Evolutionary conservation across 331 rosid species (phyloP).

Genomic region (Quercus tomentella): DNA sequence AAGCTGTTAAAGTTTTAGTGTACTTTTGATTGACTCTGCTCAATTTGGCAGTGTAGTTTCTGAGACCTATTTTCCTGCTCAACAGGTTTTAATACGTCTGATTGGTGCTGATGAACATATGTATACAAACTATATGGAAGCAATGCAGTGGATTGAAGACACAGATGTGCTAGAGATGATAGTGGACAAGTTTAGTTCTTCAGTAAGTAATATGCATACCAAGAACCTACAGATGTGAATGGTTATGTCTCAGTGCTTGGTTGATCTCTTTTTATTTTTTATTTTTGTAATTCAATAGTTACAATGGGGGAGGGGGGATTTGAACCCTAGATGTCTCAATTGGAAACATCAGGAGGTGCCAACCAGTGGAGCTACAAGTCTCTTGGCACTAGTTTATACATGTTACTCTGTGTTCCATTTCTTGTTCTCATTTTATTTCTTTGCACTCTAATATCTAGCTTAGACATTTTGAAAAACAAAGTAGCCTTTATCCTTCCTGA

Average conservation of each 20-base stretch:
- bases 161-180: conserved; percentile 93
- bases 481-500: background rate
- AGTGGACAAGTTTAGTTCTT: conserved; percentile 89
- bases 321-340: too few species aligned
- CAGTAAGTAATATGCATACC: conserved; percentile 55
- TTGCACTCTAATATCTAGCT: background rate
- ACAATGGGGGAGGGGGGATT: too few species aligned
- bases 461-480: background rate
- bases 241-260: background rate
- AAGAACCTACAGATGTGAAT: background rate
- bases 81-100: conserved; percentile 88
- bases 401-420: background rate
- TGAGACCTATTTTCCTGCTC: conserved; percentile 1
- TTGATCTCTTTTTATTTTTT: background rate
- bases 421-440: background rate
- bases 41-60: background rate
- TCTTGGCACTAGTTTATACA: background rate
- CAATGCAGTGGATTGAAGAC: conserved; percentile 93
- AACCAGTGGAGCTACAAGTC: too few species aligned
- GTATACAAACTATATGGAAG: conserved; percentile 71
- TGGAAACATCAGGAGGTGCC: too few species aligned
- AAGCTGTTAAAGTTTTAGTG: background rate
- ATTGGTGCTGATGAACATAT: conserved; percentile 98
- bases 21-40: background rate
- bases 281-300: too few species aligned